Conservation (phyloP, 169 alveolate genomes). For the Plasmodium chabaudi region DNA sequence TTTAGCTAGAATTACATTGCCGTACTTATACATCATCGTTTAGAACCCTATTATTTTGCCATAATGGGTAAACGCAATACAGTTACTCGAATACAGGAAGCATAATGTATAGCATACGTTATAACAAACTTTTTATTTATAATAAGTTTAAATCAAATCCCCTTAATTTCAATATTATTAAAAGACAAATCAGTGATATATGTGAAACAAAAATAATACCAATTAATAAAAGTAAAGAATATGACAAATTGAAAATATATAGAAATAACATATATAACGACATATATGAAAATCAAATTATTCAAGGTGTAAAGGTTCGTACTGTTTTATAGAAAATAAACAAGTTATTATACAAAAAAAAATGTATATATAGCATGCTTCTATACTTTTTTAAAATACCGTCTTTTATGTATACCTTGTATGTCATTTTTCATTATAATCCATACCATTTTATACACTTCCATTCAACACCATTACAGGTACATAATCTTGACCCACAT, state of each 20-base stretch:
- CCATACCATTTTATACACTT: not conserved
- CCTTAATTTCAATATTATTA: constrained; percentile 12
- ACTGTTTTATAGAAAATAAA: constrained; percentile 11
- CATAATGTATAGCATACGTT: constrained; percentile 43
- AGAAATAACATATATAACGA: constrained; percentile 41
- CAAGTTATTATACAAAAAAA: constrained; percentile 9
- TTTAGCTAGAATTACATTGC: no score
- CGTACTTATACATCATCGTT: no score
- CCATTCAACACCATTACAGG: constrained; percentile 6
- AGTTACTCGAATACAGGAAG: not conserved
- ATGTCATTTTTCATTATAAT: no score
- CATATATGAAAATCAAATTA: constrained; percentile 63
- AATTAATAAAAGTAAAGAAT: constrained; percentile 65
- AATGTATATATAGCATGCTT: not conserved
- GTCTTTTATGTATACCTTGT: no score
- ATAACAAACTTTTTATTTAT: constrained; percentile 10
- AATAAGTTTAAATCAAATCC: constrained; percentile 28
- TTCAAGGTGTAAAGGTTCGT: constrained; percentile 72
- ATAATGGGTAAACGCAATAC: no score
- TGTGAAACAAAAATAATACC: constrained; percentile 76
- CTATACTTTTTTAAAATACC: not conserved
- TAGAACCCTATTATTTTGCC: no score
- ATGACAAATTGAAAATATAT: constrained; percentile 57
- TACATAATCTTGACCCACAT: constrained; percentile 42
- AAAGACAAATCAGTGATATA: constrained; percentile 59